These are phyloP conservation scores for Phytophthora pistaciae DNA, from an alignment of 352 stramenopile species.

Conservation along the genomic window DNA sequence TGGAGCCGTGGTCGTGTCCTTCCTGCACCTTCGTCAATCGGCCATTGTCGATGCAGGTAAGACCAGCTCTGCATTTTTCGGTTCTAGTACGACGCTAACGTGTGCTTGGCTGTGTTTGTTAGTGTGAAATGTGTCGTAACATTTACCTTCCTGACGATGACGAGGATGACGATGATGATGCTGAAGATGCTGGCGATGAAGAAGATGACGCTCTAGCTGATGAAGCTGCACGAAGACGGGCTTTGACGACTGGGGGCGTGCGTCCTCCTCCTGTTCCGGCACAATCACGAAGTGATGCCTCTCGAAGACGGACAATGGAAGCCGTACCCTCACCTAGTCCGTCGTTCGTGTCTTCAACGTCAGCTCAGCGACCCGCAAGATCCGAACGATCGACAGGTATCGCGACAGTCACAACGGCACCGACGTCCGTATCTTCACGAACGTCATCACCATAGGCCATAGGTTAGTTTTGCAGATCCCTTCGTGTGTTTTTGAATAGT, in stretches of 20 bases:
- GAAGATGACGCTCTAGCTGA: slow-evolving; percentile 24
- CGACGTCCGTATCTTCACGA: slow-evolving; percentile 28
- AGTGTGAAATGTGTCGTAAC: slow-evolving; percentile 63
- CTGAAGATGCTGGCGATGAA: slow-evolving; percentile 29
- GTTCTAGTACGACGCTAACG: slow-evolving; percentile 9
- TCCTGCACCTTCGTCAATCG: slow-evolving; percentile 79
- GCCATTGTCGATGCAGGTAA: slow-evolving; percentile 67
- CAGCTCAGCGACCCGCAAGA: slow-evolving; percentile 20
- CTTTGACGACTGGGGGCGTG: slow-evolving; percentile 25
- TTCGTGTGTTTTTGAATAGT: slow-evolving; percentile 27
- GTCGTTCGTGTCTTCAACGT: slow-evolving; percentile 37
- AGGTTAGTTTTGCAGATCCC: slow-evolving; percentile 19
- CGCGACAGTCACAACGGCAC: slow-evolving; percentile 29
- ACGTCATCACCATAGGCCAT: slow-evolving; percentile 20
- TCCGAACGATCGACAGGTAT: slow-evolving; percentile 33
- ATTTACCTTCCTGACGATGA: slow-evolving; percentile 45
- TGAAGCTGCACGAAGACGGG: slow-evolving; percentile 29
- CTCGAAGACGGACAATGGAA: slow-evolving; percentile 30
- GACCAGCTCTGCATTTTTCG: not conserved
- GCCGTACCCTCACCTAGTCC: slow-evolving; percentile 14
- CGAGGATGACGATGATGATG: slow-evolving; percentile 23
- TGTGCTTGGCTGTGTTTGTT: slow-evolving; percentile 9
- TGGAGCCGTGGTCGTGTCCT: slow-evolving; percentile 62
- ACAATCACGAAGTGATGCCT: slow-evolving; percentile 5
- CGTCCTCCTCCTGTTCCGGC: slow-evolving; percentile 13